These are phyloP conservation scores for Forsythia suspensa DNA, from an alignment of 257 asterid species.

Conservation along the genomic window DNA sequence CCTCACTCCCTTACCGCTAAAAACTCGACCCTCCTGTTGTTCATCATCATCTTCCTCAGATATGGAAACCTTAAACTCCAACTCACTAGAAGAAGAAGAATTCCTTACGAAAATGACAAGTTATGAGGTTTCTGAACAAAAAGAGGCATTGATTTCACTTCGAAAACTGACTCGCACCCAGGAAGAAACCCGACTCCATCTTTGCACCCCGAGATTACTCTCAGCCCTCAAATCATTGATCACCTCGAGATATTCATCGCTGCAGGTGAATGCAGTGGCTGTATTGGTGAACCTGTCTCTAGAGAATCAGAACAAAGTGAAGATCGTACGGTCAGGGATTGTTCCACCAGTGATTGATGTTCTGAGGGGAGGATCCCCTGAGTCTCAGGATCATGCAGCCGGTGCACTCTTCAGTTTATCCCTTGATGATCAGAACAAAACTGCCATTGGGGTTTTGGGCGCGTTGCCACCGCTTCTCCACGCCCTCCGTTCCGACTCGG, in stretches of 20 bases:
- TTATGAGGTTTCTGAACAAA: slow-evolving; percentile 65
- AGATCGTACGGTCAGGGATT: slow-evolving; percentile 83
- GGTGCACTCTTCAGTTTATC: slow-evolving; percentile 89
- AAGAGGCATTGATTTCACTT: slow-evolving; percentile 58
- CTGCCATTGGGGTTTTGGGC: slow-evolving; percentile 89
- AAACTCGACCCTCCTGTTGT: slow-evolving; percentile 56
- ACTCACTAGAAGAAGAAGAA: slow-evolving; percentile 54
- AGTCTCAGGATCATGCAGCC: slow-evolving; percentile 87
- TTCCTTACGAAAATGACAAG: slow-evolving; percentile 48
- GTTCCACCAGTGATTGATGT: slow-evolving; percentile 84
- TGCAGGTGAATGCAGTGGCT: slow-evolving; percentile 82
- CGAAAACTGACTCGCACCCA: slow-evolving; percentile 75
- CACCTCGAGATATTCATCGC: slow-evolving; percentile 49
- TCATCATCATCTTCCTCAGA: slow-evolving; percentile 62
- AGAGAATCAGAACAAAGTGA: slow-evolving; percentile 76
- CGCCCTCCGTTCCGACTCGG: slow-evolving; percentile 74
- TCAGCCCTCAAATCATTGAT: slow-evolving; percentile 51
- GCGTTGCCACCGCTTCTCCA: slow-evolving; percentile 80
- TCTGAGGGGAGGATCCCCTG: slow-evolving; percentile 59
- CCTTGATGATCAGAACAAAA: slow-evolving; percentile 78
- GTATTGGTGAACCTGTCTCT: slow-evolving; percentile 75
- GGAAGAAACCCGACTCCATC: slow-evolving; percentile 57
- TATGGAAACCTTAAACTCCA: slow-evolving; percentile 34
- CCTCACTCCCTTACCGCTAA: slow-evolving; percentile 42
- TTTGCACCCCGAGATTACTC: slow-evolving; percentile 71